These are phyloP conservation scores for Cyclanthera cordifolia DNA, from an alignment of 306 rosid species.

Conservation along the genomic window DNA sequence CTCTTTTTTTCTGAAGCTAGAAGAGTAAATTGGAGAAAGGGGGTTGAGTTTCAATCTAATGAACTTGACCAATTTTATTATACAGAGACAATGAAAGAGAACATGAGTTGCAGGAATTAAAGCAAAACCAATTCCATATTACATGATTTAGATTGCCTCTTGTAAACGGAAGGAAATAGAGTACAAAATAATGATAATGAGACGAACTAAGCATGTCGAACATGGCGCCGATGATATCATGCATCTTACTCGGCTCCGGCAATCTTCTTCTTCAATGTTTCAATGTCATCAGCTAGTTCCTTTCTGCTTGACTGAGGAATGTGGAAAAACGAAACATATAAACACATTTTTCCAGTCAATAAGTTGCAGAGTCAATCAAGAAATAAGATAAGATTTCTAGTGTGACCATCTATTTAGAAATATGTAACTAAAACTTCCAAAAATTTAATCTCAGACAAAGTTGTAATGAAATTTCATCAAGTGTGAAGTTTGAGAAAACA, in stretches of 20 bases:
- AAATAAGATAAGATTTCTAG: not conserved
- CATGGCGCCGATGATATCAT: not conserved
- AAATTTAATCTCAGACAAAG: no score
- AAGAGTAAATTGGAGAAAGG: not conserved
- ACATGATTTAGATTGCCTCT: constrained; percentile 46
- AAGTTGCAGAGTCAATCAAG: not conserved
- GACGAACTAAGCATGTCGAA: constrained; percentile 18
- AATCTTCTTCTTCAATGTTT: constrained; percentile 78
- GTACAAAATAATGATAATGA: constrained; percentile 28
- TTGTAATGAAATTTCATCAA: not conserved
- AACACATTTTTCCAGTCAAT: not conserved
- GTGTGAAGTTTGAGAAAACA: not conserved
- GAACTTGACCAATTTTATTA: constrained; percentile 32
- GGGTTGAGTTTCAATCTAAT: constrained; percentile 15
- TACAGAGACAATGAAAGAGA: constrained; percentile 21
- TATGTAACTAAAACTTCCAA: not conserved
- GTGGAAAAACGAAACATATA: not conserved
- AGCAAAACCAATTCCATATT: constrained; percentile 39
- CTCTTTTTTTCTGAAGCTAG: not conserved
- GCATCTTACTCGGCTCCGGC: constrained; percentile 60
- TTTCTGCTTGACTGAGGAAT: constrained; percentile 59
- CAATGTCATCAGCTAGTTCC: constrained; percentile 57
- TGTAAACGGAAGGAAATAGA: constrained; percentile 17
- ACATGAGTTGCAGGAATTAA: constrained; percentile 27
- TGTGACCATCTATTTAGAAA: not conserved